phyloP scores from a whole-genome alignment of 805 yeast species.

The Lipomyces orientalis region DNA sequence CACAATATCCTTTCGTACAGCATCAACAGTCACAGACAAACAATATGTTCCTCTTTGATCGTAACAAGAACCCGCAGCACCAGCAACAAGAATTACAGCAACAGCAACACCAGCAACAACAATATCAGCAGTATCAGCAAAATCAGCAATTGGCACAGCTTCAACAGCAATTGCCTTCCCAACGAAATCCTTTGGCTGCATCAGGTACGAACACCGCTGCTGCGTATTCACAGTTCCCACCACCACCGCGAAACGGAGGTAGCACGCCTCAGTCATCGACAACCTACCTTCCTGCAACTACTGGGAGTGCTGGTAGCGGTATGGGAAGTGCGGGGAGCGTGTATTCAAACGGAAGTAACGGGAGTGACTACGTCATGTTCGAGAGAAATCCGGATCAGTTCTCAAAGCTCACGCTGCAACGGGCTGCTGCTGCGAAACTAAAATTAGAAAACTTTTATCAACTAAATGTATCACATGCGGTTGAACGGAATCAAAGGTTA shows the following conservation, averaged over 20 bases:
- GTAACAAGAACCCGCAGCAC: conserved; percentile 8
- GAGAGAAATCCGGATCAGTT: conserved; percentile 82
- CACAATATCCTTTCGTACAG: neutral
- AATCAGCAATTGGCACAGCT: conserved; percentile 30
- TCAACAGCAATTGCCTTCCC: conserved; percentile 36
- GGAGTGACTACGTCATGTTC: conserved; percentile 65
- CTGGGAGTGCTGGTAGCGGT: neutral
- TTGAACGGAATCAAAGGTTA: conserved; percentile 87
- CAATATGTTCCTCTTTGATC: conserved; percentile 5
- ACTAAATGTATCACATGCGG: conserved; percentile 85
- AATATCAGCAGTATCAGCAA: conserved; percentile 26
- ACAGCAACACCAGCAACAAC: conserved; percentile 20
- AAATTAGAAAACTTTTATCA: conserved; percentile 85
- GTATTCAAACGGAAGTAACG: conserved; percentile 8
- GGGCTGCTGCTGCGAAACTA: conserved; percentile 81
- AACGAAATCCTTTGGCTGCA: conserved; percentile 17
- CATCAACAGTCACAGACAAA: conserved; percentile 3
- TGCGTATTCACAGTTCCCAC: conserved; percentile 28
- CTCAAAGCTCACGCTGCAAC: conserved; percentile 76
- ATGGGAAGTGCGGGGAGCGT: conserved; percentile 2
- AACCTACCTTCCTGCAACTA: conserved; percentile 76
- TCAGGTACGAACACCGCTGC: conserved; percentile 32
- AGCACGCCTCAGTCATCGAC: conserved; percentile 51
- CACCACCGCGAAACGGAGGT: conserved; percentile 11
- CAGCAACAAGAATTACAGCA: conserved; percentile 16